Conservation (phyloP, 345 rosid genomes). For the Melastoma malabathricum region DNA sequence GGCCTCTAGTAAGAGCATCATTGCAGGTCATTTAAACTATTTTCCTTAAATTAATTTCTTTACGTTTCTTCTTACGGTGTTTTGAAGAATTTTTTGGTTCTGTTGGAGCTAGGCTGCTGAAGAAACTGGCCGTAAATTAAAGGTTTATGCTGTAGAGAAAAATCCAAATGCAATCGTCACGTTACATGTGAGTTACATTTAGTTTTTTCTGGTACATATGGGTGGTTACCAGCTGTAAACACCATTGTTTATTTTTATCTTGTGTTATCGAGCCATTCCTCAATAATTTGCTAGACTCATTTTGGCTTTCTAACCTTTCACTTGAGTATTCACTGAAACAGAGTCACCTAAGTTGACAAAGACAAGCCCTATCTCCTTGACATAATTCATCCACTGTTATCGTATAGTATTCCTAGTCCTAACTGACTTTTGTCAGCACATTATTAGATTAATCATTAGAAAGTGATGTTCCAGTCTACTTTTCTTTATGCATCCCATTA, state of each 20-base stretch:
- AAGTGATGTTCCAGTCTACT: no score
- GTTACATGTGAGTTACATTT: conserved; percentile 66
- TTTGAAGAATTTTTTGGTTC: conserved; percentile 7
- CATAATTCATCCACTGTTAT: no score
- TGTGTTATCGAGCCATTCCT: not conserved
- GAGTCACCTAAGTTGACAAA: not conserved
- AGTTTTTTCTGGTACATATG: no score
- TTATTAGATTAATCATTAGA: no score
- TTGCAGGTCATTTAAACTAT: conserved; percentile 46
- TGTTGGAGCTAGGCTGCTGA: conserved; percentile 65
- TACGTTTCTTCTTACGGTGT: conserved; percentile 5
- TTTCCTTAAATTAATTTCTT: conserved; percentile 8
- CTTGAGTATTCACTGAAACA: not conserved
- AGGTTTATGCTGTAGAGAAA: conserved; percentile 91
- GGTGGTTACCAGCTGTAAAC: no score
- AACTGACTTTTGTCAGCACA: no score
- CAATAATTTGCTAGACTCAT: not conserved
- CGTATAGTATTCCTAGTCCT: no score
- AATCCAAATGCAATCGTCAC: conserved; percentile 98
- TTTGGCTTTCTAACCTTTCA: not conserved
- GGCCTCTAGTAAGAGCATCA: conserved; percentile 97
- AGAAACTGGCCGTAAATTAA: conserved; percentile 77
- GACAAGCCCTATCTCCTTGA: no score
- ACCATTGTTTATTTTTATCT: no score
- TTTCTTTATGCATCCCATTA: no score